Evolutionary conservation across 73 alveolate genomes (phyloP).

Genomic region (Paramecium sonneborni): DNA sequence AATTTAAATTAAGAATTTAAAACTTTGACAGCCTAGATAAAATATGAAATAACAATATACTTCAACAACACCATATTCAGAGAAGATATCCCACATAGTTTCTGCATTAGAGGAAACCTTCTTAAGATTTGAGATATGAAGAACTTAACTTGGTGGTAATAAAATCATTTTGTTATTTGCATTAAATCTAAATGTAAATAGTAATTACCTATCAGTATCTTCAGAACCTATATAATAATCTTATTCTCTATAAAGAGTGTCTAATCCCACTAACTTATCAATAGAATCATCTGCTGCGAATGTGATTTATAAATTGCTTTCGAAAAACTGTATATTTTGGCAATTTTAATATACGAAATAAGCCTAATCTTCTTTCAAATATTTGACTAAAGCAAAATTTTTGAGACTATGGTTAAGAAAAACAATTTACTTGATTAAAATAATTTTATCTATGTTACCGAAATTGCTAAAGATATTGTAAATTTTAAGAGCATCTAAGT

Average conservation of each 20-base stretch:
- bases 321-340: constrained; percentile 5
- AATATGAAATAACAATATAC: neutral
- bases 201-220: constrained; percentile 32
- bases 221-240: constrained; percentile 49
- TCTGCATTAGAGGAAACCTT: constrained; percentile 49
- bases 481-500: neutral
- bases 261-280: constrained; percentile 5
- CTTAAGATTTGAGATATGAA: constrained; percentile 55
- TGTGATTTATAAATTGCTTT: neutral
- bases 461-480: constrained; percentile 49
- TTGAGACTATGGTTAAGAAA: neutral
- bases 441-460: constrained; percentile 54
- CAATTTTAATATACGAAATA: constrained; percentile 40
- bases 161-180: constrained; percentile 41
- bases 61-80: constrained; percentile 36
- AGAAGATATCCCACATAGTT: constrained; percentile 58
- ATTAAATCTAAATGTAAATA: neutral
- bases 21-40: constrained; percentile 40
- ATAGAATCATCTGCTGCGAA: constrained; percentile 46
- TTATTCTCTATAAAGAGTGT: neutral
- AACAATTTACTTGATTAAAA: neutral
- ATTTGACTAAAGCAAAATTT: constrained; percentile 35
- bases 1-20: constrained; percentile 42
- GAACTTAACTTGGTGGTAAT: constrained; percentile 54
- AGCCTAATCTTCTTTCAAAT: constrained; percentile 42